Evolutionary conservation across 441 rosid genomes (phyloP).

Genomic region (Populus hybrid): DNA sequence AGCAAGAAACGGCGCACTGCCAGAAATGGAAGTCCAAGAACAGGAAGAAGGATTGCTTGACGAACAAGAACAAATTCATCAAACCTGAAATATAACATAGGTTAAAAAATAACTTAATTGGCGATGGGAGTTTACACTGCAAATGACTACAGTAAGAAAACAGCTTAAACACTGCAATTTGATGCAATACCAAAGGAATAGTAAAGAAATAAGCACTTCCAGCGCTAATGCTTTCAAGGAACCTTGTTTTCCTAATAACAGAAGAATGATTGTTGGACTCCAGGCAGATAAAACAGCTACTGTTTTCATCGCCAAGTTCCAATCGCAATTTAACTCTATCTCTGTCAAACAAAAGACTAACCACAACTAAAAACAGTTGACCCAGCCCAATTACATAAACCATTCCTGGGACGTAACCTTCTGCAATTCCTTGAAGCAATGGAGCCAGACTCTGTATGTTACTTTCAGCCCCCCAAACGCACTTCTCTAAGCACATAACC

Average conservation of each 20-base stretch:
- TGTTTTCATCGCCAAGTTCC: conserved; percentile 37
- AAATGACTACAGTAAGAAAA: background rate
- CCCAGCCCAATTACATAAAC: conserved; percentile 52
- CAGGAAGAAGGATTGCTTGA: conserved; percentile 85
- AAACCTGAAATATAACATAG: conserved; percentile 51
- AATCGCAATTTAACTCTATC: conserved; percentile 26
- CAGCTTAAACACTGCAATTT: background rate
- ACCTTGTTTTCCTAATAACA: conserved; percentile 88
- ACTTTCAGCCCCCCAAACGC: conserved; percentile 68
- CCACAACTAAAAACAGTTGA: conserved; percentile 54
- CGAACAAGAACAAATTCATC: conserved; percentile 85
- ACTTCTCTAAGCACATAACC: conserved; percentile 68
- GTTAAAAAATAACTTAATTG: conserved; percentile 9
- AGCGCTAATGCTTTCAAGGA: conserved; percentile 66
- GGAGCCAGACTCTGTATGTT: conserved; percentile 30
- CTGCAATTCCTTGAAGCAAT: conserved; percentile 40
- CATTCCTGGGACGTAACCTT: conserved; percentile 54
- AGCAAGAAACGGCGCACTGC: conserved; percentile 24
- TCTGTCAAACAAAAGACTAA: conserved; percentile 25
- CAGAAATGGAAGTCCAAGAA: conserved; percentile 81
- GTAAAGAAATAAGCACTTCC: conserved; percentile 51
- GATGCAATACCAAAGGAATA: conserved; percentile 2
- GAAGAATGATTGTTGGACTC: conserved; percentile 71
- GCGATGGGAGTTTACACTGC: background rate
- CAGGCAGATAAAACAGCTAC: conserved; percentile 64